Evolutionary conservation across 305 asterid genomes (phyloP).

Genomic region (Solanum hybrid): DNA sequence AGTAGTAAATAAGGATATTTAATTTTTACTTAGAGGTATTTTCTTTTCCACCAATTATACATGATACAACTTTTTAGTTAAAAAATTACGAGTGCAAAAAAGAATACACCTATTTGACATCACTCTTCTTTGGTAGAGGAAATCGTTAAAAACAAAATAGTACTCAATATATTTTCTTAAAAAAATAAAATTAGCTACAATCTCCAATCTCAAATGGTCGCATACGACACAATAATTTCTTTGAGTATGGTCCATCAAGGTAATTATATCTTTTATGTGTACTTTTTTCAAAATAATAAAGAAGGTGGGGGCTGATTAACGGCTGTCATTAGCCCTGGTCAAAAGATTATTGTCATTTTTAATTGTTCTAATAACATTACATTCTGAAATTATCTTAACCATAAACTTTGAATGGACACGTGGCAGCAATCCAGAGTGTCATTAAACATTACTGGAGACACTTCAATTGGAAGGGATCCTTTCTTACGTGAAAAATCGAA

Average conservation of each 20-base stretch:
- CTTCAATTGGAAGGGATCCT: no score
- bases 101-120: background rate
- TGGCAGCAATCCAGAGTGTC: background rate
- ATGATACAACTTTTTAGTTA: background rate
- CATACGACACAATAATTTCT: background rate
- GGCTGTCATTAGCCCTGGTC: no score
- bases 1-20: background rate
- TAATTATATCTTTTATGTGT: no score
- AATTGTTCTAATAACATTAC: no score
- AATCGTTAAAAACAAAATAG: background rate
- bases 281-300: background rate
- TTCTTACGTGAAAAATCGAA: no score
- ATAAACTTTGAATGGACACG: background rate
- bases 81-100: background rate
- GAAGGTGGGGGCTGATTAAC: background rate
- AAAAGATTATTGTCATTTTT: no score
- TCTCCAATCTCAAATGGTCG: background rate
- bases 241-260: background rate
- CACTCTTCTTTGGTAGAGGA: background rate
- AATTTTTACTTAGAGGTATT: background rate
- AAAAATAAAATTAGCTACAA: background rate
- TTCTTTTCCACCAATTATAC: background rate
- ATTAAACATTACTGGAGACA: no score
- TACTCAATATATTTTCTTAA: background rate
- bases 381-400: no score